Evolutionary conservation across 306 rosid species (phyloP).

Genomic region (Cajanus cajan): DNA sequence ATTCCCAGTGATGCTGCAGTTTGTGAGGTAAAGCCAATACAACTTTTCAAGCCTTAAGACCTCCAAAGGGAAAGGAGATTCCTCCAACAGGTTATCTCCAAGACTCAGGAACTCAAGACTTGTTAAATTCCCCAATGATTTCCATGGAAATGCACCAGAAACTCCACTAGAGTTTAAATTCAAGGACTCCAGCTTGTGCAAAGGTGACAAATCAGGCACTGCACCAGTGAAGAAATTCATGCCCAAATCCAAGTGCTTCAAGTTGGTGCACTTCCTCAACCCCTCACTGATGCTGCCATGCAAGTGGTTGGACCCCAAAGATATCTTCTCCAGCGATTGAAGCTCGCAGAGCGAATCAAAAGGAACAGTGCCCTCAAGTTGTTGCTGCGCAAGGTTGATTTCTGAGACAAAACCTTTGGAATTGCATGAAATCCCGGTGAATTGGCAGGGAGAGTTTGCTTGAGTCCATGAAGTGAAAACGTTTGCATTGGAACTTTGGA

Average conservation of each 20-base stretch:
- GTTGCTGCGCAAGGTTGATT: slow-evolving; percentile 51
- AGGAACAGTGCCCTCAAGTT: slow-evolving; percentile 58
- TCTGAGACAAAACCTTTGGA: slow-evolving; percentile 53
- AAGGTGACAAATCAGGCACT: slow-evolving; percentile 66
- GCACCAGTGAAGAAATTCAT: slow-evolving; percentile 54
- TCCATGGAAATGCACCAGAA: slow-evolving; percentile 88
- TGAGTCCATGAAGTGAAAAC: slow-evolving; percentile 58
- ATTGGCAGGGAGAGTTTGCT: slow-evolving; percentile 40
- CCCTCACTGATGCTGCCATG: slow-evolving; percentile 47
- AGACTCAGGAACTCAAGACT: slow-evolving; percentile 61
- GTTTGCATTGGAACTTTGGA: slow-evolving; percentile 38
- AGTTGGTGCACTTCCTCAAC: slow-evolving; percentile 57
- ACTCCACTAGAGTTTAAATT: slow-evolving; percentile 55
- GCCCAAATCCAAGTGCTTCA: slow-evolving; percentile 69
- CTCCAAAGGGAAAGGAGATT: slow-evolving; percentile 54
- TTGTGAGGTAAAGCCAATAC: slow-evolving; percentile 76
- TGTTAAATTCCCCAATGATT: slow-evolving; percentile 63
- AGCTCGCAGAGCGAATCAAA: slow-evolving; percentile 65
- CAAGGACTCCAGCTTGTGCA: slow-evolving; percentile 47
- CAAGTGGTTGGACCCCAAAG: slow-evolving; percentile 51
- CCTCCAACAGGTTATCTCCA: slow-evolving; percentile 61
- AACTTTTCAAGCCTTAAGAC: slow-evolving; percentile 58
- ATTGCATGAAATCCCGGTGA: slow-evolving; percentile 61
- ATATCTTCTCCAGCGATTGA: slow-evolving; percentile 47
- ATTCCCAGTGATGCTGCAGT: slow-evolving; percentile 61